Base-by-base conservation (phyloP, 371 early-diverging fungal genomes). In the Apophysomyces ossiformis region DNA sequence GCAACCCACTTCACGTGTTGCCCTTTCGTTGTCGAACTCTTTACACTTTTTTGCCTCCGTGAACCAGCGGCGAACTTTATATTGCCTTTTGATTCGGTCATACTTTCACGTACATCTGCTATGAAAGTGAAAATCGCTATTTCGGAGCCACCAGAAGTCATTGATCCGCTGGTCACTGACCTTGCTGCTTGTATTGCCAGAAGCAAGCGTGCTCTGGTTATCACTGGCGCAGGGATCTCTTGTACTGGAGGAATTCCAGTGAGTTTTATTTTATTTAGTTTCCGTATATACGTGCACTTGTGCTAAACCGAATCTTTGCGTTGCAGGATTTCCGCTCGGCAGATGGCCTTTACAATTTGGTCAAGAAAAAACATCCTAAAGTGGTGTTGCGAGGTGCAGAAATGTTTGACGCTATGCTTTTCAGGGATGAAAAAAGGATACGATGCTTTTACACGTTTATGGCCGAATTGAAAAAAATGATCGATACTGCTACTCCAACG, bases 221-320 rank as follows among this genome's bases (percentile, higher is more conserved):
- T 97, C 21, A 90, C 93, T 15, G 97, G 98, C 7, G 98, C 98
- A 35, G 98, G 98, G 37, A 95, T 97, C 62, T 95, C 95, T 15
- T 93, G 94, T 59, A 87, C 89, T 67, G 87, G 91, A 68, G 97
- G 97, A 44, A 97, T 97, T 70, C 95, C 95, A 9, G 91, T 92
- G 85, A 76, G 83, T 8, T 9, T 37, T 37, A 38, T 8, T 16
- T 5, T 43, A 32, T 62, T 62, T 50, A 16, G 32, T 26, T 58
- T 60, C 26, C 57, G 54, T 39, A 45, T 58, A 18, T 15, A n/a
- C 32, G 41, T 36, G 32, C 47, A 18, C 32, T 35, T 57, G 13
- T 44, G 36, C 58, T 32, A 45, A 16, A 12, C 12, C 62, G n/a
- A 12, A 45, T 46, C 32, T 47, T 21, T 61, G 35, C 45, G 56